Evolutionary conservation across 306 rosid species (phyloP).

Genomic region (Luffa acutangula): DNA sequence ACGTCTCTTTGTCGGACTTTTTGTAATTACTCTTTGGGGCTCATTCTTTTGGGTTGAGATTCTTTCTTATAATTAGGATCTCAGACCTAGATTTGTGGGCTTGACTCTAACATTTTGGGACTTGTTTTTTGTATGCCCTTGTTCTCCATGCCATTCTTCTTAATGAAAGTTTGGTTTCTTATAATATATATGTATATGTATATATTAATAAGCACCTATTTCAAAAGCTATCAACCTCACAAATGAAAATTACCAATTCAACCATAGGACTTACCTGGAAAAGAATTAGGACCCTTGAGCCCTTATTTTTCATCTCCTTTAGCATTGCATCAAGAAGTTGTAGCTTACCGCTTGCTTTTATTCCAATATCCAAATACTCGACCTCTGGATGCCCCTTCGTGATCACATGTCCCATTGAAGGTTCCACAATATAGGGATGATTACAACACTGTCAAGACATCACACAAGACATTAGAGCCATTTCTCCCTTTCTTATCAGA

Average conservation of each 20-base stretch:
- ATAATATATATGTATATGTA: too few relatives aligned
- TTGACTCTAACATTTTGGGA: too few relatives aligned
- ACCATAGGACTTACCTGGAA: slow-evolving; percentile 47
- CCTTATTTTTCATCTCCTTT: slow-evolving; percentile 44
- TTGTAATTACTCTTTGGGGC: too few relatives aligned
- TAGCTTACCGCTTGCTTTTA: slow-evolving; percentile 83
- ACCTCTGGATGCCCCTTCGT: slow-evolving; percentile 26
- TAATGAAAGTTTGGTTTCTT: too few relatives aligned
- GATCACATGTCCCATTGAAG: slow-evolving; percentile 26
- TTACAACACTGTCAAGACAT: slow-evolving; percentile 64
- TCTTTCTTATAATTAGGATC: too few relatives aligned
- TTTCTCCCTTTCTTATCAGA: not conserved
- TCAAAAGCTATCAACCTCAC: not conserved
- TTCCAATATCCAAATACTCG: slow-evolving; percentile 46
- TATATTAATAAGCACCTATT: not conserved
- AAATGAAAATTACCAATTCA: not conserved
- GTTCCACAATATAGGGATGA: slow-evolving; percentile 65
- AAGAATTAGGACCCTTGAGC: slow-evolving; percentile 54
- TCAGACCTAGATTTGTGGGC: too few relatives aligned
- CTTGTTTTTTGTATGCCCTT: too few relatives aligned
- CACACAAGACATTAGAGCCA: not conserved
- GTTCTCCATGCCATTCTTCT: too few relatives aligned
- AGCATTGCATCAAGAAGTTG: slow-evolving; percentile 85
- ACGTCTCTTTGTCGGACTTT: too few relatives aligned
- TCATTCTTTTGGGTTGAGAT: too few relatives aligned